Conservation (phyloP, 2,329 filamentous ascomycete species). For the Xylariales sp. region DNA sequence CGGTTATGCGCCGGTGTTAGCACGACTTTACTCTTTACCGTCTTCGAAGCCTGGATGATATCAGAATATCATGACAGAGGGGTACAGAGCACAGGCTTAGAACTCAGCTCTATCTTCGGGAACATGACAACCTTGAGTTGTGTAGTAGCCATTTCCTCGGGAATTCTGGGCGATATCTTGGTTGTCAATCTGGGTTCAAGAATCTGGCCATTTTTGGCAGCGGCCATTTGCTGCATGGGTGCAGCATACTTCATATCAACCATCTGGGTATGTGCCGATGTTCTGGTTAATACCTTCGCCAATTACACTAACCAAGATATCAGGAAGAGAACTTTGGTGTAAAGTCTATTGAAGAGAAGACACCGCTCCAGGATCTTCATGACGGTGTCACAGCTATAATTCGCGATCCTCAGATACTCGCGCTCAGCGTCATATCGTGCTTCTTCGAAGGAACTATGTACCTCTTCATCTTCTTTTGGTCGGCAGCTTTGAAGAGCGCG, state of each 20-base stretch:
- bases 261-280: conserved; percentile 35
- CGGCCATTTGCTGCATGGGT: conserved; percentile 30
- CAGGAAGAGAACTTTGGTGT: conserved; percentile 7
- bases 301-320: background rate
- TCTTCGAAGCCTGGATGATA: conserved; percentile 59
- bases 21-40: conserved; percentile 53
- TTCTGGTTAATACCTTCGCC: background rate
- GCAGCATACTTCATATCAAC: conserved; percentile 37
- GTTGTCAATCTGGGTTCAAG: conserved; percentile 42
- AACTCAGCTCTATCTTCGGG: conserved; percentile 41
- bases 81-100: conserved; percentile 32
- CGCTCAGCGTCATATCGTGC: conserved; percentile 2
- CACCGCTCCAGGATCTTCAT: background rate
- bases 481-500: conserved; percentile 43
- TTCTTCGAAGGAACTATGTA: conserved; percentile 60
- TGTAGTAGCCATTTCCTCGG: conserved; percentile 49
- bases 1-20: conserved; percentile 49
- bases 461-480: conserved; percentile 61
- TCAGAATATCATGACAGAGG: conserved; percentile 44
- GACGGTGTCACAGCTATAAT: background rate
- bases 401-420: conserved; percentile 2
- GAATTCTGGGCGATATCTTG: conserved; percentile 47
- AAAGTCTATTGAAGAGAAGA: background rate
- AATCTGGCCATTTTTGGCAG: conserved; percentile 48
- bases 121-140: conserved; percentile 49